These are phyloP conservation scores for Marchantia polymorpha DNA, from an alignment of 225 moss, liverwort and hornwort species.

Conservation along the genomic window DNA sequence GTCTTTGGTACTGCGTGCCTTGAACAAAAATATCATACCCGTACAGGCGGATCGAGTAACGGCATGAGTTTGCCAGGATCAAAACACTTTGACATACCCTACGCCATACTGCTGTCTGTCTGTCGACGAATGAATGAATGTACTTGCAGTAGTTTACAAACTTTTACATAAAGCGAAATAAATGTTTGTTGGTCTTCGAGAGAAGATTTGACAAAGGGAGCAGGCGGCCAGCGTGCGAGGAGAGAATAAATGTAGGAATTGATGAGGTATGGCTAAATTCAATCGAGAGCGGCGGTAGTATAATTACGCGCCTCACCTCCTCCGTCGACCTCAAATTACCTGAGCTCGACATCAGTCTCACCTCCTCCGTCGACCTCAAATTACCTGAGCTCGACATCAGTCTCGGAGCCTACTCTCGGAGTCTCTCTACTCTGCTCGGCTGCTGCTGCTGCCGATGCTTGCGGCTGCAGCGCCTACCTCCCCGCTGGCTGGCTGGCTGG, in stretches of 20 bases:
- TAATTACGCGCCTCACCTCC: background rate
- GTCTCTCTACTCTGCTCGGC: background rate
- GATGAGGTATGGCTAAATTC: conserved; percentile 11
- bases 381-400: background rate
- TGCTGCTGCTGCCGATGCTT: too few relatives aligned
- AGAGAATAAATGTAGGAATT: conserved; percentile 6
- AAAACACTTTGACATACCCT: background rate
- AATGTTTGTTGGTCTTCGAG: conserved; percentile 1
- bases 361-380: background rate
- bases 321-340: background rate
- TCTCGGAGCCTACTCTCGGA: background rate
- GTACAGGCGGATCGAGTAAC: conserved; percentile 3
- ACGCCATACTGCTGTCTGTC: background rate
- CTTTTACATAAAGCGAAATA: background rate
- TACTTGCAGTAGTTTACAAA: background rate
- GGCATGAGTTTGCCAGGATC: background rate
- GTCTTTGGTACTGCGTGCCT: background rate
- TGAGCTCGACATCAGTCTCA: background rate
- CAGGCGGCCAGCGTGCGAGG: conserved; percentile 1
- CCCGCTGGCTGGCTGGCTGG: too few relatives aligned
- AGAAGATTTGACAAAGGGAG: background rate
- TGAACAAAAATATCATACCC: background rate
- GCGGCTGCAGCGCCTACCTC: background rate
- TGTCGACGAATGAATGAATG: background rate
- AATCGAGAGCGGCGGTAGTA: conserved; percentile 13